These are phyloP conservation scores for Escovopsis sp. DNA, from an alignment of 2,329 filamentous ascomycete species.

Conservation along the genomic window DNA sequence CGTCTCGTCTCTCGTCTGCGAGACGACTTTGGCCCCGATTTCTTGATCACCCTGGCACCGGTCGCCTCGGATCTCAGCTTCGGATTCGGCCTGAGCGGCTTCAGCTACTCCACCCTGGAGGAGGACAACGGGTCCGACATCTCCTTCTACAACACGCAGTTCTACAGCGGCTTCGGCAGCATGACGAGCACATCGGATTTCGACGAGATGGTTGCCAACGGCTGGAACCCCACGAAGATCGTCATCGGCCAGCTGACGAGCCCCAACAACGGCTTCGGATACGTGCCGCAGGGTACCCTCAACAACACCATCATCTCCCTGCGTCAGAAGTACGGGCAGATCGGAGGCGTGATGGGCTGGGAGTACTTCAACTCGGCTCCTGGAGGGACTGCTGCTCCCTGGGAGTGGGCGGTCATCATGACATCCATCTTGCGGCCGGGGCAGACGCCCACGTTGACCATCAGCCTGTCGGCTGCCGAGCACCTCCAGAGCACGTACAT, in stretches of 20 bases:
- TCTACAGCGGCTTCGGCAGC: slow-evolving; percentile 74
- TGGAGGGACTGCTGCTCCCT: slow-evolving; percentile 42
- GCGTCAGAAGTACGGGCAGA: slow-evolving; percentile 39
- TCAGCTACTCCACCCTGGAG: slow-evolving; percentile 61
- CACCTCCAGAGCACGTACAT: slow-evolving; percentile 5
- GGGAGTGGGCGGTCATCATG: slow-evolving; percentile 53
- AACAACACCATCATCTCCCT: slow-evolving; percentile 27
- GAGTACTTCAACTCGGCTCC: slow-evolving; percentile 62
- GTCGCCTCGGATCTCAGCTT: slow-evolving; percentile 57
- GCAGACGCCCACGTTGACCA: slow-evolving; percentile 5
- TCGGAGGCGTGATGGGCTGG: slow-evolving; percentile 84
- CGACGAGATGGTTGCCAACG: slow-evolving; percentile 34
- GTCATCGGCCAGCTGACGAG: slow-evolving; percentile 69
- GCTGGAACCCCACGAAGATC: slow-evolving; percentile 56
- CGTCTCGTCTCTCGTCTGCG: slow-evolving; percentile 51
- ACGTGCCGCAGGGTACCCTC: slow-evolving; percentile 29
- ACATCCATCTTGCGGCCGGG: slow-evolving; percentile 15
- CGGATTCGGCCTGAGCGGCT: slow-evolving; percentile 56
- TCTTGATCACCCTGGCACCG: slow-evolving; percentile 66
- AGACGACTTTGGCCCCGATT: slow-evolving; percentile 49
- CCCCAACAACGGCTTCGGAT: slow-evolving; percentile 46
- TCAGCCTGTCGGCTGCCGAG: slow-evolving; percentile 6
- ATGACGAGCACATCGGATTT: slow-evolving; percentile 27
- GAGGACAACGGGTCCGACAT: slow-evolving; percentile 46
- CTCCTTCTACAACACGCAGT: slow-evolving; percentile 75